These are phyloP conservation scores for Pleurozium schreberi DNA, from an alignment of 225 moss, liverwort and hornwort genomes.

Conservation along the genomic window DNA sequence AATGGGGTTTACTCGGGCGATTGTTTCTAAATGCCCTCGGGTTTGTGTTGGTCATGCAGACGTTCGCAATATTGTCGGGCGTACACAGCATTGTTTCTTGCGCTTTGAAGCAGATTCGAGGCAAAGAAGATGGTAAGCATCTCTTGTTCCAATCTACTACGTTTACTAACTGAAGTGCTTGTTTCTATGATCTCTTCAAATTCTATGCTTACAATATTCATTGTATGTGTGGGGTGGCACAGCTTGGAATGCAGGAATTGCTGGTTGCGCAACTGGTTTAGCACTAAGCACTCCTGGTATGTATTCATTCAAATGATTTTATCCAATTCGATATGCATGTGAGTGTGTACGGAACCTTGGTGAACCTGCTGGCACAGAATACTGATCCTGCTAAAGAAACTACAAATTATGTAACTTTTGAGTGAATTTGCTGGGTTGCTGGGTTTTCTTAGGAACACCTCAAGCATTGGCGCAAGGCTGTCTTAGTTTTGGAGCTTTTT, in stretches of 20 bases:
- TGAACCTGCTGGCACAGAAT: neutral
- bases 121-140: constrained; percentile 85
- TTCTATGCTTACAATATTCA: neutral
- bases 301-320: neutral
- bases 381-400: neutral
- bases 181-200: neutral
- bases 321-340: neutral
- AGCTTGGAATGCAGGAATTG: constrained; percentile 93
- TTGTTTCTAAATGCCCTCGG: neutral
- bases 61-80: constrained; percentile 87
- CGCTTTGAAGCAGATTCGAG: constrained; percentile 66
- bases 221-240: neutral
- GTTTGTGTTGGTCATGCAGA: constrained; percentile 31
- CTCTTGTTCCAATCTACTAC: neutral
- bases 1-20: neutral
- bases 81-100: constrained; percentile 88
- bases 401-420: neutral
- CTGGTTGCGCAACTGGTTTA: constrained; percentile 92
- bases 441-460: constrained; percentile 51
- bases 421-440: neutral
- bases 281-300: constrained; percentile 74
- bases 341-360: neutral
- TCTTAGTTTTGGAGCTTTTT: constrained; percentile 89
- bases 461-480: constrained; percentile 86
- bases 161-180: neutral